Percentiles rank a stretch among this genome's conserved stretches.
phyloP scores from a whole-genome alignment of 1,139 yeast genomes.

The Kodamaea suecica region DNA sequence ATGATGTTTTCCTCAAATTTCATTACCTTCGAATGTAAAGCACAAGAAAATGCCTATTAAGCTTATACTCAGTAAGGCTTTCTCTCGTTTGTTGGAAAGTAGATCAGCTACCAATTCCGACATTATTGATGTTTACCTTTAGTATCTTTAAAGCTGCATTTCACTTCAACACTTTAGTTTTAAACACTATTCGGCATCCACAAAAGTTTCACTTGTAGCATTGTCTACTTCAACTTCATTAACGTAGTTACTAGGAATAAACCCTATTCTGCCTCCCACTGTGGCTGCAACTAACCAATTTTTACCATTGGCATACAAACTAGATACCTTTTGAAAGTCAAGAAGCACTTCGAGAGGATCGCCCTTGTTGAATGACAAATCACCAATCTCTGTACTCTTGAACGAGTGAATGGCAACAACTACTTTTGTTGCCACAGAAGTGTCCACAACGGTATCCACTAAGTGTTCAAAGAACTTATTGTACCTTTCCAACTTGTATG shows the following conservation, averaged over 20 bases:
- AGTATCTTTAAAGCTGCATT: no score
- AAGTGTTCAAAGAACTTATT: slow-evolving; percentile 23
- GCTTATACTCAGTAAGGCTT: no score
- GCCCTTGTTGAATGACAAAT: slow-evolving; percentile 37
- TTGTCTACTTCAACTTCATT: no score
- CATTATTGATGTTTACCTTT: no score
- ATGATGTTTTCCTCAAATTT: no score
- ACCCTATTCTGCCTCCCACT: slow-evolving; percentile 31
- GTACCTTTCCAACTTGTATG: slow-evolving; percentile 28
- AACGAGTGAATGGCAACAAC: slow-evolving; percentile 30
- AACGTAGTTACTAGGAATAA: slow-evolving; percentile 30
- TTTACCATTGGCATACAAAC: slow-evolving; percentile 20
- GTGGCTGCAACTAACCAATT: slow-evolving; percentile 39
- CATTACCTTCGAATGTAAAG: no score
- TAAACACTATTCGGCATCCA: no score
- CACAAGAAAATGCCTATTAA: no score
- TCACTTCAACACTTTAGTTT: no score
- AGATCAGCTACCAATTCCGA: no score
- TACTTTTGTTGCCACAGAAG: slow-evolving; percentile 10
- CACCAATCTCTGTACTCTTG: slow-evolving; percentile 37
- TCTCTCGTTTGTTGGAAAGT: no score
- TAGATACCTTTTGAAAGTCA: slow-evolving; percentile 29
- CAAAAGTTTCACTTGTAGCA: no score
- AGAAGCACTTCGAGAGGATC: slow-evolving; percentile 34
- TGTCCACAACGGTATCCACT: slow-evolving; percentile 2